Base-by-base conservation (phyloP, 2,329 filamentous ascomycete genomes). In the Scleromitrula shiraiana region DNA sequence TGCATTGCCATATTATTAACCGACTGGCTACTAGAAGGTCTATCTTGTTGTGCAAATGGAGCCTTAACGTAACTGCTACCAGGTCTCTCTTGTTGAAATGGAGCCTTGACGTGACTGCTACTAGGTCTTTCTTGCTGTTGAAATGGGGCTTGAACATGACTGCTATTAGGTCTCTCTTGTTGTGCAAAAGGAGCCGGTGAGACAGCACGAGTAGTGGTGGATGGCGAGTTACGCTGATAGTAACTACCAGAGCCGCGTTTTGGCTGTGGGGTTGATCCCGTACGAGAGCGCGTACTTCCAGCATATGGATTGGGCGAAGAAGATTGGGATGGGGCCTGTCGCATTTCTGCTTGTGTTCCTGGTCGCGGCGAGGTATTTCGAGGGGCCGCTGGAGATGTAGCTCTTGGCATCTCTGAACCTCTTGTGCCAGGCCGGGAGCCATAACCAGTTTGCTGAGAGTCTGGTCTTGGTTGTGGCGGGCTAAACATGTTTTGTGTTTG, bases 401-500 rank as follows among this genome's bases (percentile, higher is more conserved):
- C 75, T 22, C 79, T 68, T 17, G 78, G 76, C 51, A 79, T 70
- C 41, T 81, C 77, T 53, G 69, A 76, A 15, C 75, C 76, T 49
- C 83, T 71, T 5, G 79, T 82, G 10, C 71, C 68, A 3, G 81
- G 75, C 10, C 80, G 75, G 20, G 82, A 61, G 38, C 67, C 56
- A 51, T 58, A 61, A 22, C 56, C 59, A 35, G 52, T 48, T 45
- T 39, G 33, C 19, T 57, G 59, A 10, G 62, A 62, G 12, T 61
- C 62, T 14, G 61, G 58, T 43, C 61, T 58, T 42, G 43, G 55
- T 53, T 57, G 63, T 17, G 36, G 19, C 15, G 58, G 50, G 42
- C 53, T 73, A 65, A 94, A 93, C 71, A 96, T 83, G 60, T 77
- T 88, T 36, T 88, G 79, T 2, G 87, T 88, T 65, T 96, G 86